A percentile compares a stretch with the other conserved stretches of the same genome.
Evolutionary conservation across 1,284 basidiomycete species (phyloP).

Genomic region (Leccinum pseudoinsigne): DNA sequence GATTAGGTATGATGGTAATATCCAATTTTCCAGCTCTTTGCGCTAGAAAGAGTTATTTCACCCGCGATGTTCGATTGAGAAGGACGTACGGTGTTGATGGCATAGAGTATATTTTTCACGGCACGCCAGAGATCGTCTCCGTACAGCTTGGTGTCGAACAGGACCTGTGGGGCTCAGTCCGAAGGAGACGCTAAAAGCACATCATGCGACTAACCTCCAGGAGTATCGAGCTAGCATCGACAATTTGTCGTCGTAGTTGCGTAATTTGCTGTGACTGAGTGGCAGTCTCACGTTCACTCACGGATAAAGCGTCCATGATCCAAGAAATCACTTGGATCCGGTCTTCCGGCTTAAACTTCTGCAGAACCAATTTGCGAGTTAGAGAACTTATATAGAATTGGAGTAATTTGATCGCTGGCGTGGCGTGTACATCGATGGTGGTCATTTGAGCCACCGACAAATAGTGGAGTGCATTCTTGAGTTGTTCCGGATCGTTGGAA

Average conservation of each 20-base stretch:
- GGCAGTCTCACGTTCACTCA: constrained; percentile 30
- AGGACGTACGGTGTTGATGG: constrained; percentile 44
- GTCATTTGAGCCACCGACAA: constrained; percentile 49
- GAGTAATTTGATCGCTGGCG: constrained; percentile 47
- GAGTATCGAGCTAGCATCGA: constrained; percentile 47
- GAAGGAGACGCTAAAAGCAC: neutral
- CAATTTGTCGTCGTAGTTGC: constrained; percentile 42
- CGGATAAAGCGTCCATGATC: constrained; percentile 40
- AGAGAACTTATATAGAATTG: constrained; percentile 52
- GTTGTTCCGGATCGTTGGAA: constrained; percentile 35
- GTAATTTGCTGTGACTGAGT: constrained; percentile 23
- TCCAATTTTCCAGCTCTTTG: constrained; percentile 44
- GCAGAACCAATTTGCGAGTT: constrained; percentile 47
- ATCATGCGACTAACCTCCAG: constrained; percentile 44
- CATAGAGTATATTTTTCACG: constrained; percentile 41
- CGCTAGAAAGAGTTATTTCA: constrained; percentile 39
- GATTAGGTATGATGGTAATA: constrained; percentile 43
- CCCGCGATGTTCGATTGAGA: constrained; percentile 7
- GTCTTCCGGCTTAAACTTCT: constrained; percentile 43
- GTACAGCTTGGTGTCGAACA: constrained; percentile 36
- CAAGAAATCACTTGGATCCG: constrained; percentile 45
- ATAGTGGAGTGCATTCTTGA: constrained; percentile 43
- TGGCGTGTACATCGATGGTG: constrained; percentile 42
- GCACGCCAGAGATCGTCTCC: constrained; percentile 37
- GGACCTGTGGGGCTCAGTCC: constrained; percentile 29